phyloP scores from a whole-genome alignment of 176 grass and related monocot genomes.

The Typha latifolia region DNA sequence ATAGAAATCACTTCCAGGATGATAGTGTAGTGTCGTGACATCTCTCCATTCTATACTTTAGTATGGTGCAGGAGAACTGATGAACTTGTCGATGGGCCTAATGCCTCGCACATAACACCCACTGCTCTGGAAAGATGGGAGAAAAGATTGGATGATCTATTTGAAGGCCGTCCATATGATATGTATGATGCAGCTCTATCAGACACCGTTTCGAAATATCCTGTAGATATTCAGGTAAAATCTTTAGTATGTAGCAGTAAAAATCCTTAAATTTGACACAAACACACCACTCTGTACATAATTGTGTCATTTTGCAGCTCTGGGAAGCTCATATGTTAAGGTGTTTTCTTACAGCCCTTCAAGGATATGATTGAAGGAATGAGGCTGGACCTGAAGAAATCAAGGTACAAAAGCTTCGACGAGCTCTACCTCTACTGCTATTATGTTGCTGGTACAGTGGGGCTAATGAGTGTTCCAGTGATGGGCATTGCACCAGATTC shows the following conservation, averaged over 20 bases:
- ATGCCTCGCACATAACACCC: constrained; percentile 75
- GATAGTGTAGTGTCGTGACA: background rate
- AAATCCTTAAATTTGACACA: no score
- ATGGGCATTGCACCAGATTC: constrained; percentile 84
- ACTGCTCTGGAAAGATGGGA: constrained; percentile 81
- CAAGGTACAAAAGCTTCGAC: constrained; percentile 74
- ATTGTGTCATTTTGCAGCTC: no score
- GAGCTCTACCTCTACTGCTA: constrained; percentile 99
- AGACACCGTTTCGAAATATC: constrained; percentile 59
- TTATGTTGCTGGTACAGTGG: constrained; percentile 87
- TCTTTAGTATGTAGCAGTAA: background rate
- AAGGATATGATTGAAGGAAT: constrained; percentile 96
- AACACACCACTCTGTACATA: no score
- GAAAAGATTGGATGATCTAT: constrained; percentile 70
- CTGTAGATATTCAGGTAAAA: constrained; percentile 86
- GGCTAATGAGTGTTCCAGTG: constrained; percentile 92
- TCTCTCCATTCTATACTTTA: background rate
- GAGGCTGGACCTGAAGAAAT: constrained; percentile 89
- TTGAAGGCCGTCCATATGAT: constrained; percentile 68
- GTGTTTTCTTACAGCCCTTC: constrained; percentile 57
- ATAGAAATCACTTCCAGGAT: background rate
- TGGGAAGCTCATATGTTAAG: background rate
- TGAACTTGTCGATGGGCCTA: constrained; percentile 92
- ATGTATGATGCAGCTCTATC: constrained; percentile 81
- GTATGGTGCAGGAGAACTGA: constrained; percentile 99